These are phyloP conservation scores for Penicillium psychrosexuale DNA, from an alignment of 2,329 filamentous ascomycete species.

Conservation along the genomic window DNA sequence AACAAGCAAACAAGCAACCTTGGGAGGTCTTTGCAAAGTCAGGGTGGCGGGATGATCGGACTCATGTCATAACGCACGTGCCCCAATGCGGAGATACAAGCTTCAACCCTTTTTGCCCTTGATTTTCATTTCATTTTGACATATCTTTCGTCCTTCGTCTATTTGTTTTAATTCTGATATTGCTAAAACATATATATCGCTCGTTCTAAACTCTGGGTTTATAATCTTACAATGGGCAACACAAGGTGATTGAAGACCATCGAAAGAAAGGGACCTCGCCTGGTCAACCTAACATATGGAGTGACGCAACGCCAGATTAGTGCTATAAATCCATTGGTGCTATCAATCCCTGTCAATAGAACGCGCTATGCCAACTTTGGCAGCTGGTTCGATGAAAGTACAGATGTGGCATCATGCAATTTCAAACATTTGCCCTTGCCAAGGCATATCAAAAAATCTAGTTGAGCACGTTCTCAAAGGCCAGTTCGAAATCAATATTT, in stretches of 20 bases:
- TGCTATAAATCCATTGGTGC: background rate
- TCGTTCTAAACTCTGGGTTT: background rate
- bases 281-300: background rate
- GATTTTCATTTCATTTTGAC: background rate
- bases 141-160: background rate
- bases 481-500: background rate
- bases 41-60: slow-evolving; percentile 9
- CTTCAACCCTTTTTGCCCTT: background rate
- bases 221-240: background rate
- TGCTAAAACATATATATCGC: accelerated
- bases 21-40: background rate
- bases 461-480: background rate
- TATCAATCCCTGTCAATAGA: background rate
- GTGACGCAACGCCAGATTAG: background rate
- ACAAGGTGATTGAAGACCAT: background rate
- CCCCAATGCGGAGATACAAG: slow-evolving; percentile 9
- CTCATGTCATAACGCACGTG: slow-evolving; percentile 9
- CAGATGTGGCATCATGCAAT: background rate
- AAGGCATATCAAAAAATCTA: background rate
- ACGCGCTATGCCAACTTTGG: background rate
- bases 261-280: background rate
- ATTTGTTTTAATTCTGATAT: background rate
- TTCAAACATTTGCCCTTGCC: background rate
- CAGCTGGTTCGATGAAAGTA: background rate
- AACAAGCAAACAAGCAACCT: background rate